Percentiles rank a stretch among this genome's conserved stretches.
Conservation (phyloP, 2,329 filamentous ascomycete genomes). For the Epichloe sylvatica region DNA sequence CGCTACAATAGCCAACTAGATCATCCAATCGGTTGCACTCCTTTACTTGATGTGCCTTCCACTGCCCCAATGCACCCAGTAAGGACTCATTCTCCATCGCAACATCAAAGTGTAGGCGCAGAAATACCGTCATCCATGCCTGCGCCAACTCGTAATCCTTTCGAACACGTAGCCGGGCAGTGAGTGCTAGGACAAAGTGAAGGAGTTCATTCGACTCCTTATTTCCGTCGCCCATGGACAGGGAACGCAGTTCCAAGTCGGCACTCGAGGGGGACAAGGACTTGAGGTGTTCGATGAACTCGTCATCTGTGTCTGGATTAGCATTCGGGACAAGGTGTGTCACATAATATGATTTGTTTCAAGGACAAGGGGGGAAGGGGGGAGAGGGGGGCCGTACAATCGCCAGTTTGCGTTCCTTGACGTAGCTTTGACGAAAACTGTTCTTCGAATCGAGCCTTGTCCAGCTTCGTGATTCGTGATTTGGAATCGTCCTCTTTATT, state of each 20-base stretch:
- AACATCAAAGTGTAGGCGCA: constrained; percentile 59
- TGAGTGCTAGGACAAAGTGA: constrained; percentile 71
- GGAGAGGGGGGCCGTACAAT: constrained; percentile 37
- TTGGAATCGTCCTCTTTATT: constrained; percentile 30
- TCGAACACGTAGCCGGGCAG: constrained; percentile 50
- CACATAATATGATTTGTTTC: neutral
- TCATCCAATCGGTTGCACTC: constrained; percentile 59
- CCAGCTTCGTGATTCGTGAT: constrained; percentile 57
- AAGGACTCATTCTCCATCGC: constrained; percentile 39
- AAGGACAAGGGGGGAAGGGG: no score
- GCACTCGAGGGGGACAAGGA: constrained; percentile 64
- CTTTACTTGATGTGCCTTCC: constrained; percentile 57
- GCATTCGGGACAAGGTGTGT: neutral
- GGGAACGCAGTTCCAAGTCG: constrained; percentile 79
- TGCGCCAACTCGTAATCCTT: constrained; percentile 88
- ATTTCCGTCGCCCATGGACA: constrained; percentile 36
- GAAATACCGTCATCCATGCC: constrained; percentile 93
- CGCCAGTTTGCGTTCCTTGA: constrained; percentile 35
- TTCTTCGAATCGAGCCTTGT: constrained; percentile 42
- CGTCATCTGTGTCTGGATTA: constrained; percentile 32
- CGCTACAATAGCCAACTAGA: constrained; percentile 75
- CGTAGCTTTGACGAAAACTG: constrained; percentile 44
- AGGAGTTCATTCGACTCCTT: constrained; percentile 54
- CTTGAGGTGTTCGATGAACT: constrained; percentile 67
- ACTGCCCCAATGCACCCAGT: constrained; percentile 47